These are phyloP conservation scores for Saccharum hybrid DNA, from an alignment of 202 grass and related monocot species.

Conservation along the genomic window DNA sequence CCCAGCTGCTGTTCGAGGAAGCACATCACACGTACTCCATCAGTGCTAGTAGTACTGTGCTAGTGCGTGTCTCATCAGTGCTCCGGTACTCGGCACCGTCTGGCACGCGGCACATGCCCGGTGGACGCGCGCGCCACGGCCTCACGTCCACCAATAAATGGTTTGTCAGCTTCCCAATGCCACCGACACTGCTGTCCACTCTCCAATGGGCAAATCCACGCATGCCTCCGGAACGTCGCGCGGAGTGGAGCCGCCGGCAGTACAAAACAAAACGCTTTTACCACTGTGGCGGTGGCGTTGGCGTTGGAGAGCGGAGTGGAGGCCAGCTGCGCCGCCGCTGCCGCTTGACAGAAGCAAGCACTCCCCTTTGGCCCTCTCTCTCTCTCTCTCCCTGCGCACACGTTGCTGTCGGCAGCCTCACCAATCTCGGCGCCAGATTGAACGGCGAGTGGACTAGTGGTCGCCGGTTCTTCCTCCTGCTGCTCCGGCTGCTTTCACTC, in stretches of 20 bases:
- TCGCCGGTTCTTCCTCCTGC: background rate
- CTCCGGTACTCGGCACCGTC: background rate
- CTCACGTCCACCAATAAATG: constrained; percentile 13
- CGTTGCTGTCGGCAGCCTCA: background rate
- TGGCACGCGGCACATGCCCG: constrained; percentile 27
- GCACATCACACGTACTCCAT: too few relatives aligned
- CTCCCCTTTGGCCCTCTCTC: background rate
- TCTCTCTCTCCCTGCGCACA: too few relatives aligned
- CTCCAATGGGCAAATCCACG: background rate
- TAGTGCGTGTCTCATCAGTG: background rate
- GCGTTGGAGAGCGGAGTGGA: background rate
- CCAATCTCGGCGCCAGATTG: background rate
- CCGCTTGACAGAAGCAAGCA: background rate
- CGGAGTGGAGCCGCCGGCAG: background rate
- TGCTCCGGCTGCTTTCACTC: constrained; percentile 28
- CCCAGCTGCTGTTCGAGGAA: too few relatives aligned
- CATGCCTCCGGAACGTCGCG: background rate
- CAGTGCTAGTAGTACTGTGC: too few relatives aligned
- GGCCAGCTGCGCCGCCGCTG: background rate
- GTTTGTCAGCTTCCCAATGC: background rate
- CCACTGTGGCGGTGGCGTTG: too few relatives aligned
- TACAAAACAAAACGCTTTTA: constrained; percentile 12
- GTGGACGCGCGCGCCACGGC: background rate
- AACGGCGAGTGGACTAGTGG: background rate
- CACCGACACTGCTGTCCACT: constrained; percentile 25